Percentiles rank a stretch among this genome's conserved stretches.
phyloP scores from a whole-genome alignment of 306 rosid species.

The Sesbania bispinosa region DNA sequence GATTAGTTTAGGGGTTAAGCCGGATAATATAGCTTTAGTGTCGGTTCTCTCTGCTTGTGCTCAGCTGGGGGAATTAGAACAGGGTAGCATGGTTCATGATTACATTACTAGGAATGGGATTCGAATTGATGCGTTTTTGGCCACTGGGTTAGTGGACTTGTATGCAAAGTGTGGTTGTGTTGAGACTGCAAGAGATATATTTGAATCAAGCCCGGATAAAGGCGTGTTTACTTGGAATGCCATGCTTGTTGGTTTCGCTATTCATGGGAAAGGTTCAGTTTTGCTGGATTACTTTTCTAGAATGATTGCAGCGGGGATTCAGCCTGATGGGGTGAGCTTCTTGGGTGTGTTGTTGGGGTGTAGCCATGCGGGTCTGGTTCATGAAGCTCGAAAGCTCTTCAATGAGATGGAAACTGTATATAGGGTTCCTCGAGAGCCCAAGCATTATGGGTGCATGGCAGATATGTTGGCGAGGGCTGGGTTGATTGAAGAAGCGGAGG shows the following conservation, averaged over 20 bases:
- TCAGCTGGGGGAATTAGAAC: constrained; percentile 57
- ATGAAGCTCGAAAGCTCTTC: constrained; percentile 56
- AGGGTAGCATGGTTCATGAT: constrained; percentile 51
- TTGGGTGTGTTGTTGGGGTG: constrained; percentile 71
- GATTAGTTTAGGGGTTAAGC: constrained; percentile 35
- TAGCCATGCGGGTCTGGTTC: constrained; percentile 66
- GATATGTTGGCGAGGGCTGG: constrained; percentile 76
- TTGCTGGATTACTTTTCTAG: constrained; percentile 42
- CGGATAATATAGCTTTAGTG: constrained; percentile 61
- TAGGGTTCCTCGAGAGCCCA: constrained; percentile 51
- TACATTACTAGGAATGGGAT: constrained; percentile 41
- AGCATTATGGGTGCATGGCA: constrained; percentile 84
- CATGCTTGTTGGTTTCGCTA: constrained; percentile 71
- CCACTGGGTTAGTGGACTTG: constrained; percentile 72
- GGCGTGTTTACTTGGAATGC: constrained; percentile 72
- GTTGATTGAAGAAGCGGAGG: constrained; percentile 53
- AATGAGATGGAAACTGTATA: constrained; percentile 53
- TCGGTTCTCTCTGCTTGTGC: constrained; percentile 75
- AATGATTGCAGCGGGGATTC: constrained; percentile 42
- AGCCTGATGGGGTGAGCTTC: constrained; percentile 68
- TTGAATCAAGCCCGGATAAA: constrained; percentile 45
- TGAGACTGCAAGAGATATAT: constrained; percentile 51
- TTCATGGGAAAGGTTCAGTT: constrained; percentile 55
- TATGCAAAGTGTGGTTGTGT: constrained; percentile 74
- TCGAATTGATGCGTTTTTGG: constrained; percentile 43